Base-by-base conservation (phyloP, 1,284 basidiomycete species). In the Waitea zeae region DNA sequence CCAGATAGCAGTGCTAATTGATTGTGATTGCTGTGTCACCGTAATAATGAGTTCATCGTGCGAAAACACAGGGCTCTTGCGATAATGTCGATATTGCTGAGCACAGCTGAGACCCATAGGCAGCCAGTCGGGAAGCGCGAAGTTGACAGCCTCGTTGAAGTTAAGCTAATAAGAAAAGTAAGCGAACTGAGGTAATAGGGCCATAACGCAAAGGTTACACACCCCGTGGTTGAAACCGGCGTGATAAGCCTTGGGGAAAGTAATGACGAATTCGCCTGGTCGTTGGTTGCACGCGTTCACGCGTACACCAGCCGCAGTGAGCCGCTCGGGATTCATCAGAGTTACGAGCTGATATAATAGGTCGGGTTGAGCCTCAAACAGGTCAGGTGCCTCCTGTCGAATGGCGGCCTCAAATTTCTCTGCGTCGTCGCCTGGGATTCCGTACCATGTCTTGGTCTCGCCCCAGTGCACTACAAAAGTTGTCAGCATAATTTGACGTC, bases 381-480 rank as follows among this genome's bases (percentile, higher is more conserved):
- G 70, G 54, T 98, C 95, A 4, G 95, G 95, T 4, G 95, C 95
- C 51, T 95, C 90, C 35, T 70, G 69, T 56, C 81, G 84, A 58
- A 98, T 96, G 5, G 93, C 93, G 13, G 82, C 77, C 59, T 99
- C 95, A 48, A 99, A 96, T 54, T 87, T 88, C 46, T 88, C 86
- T 17, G 93, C 90, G 46, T 95, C 84, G 36, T 73, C 73, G 17
- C 87, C 95, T 1, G 95, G 93, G 30, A 98, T 82, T 37, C 93
- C 93, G 57, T 98, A 98, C 95, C 95, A 99, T 0, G 93, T 98
- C 64, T 99, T 99, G 30, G 93, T 96, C 52, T 96, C 93, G 22
- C 95, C 93, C 86, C 88, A 96, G 53, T 97, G 93, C 83, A 92
- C 90, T 93, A 46, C 28, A 54, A 38, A 47, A 35, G 40, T 46